Conservation (phyloP, 257 asterid species). For the Striga asiatica region DNA sequence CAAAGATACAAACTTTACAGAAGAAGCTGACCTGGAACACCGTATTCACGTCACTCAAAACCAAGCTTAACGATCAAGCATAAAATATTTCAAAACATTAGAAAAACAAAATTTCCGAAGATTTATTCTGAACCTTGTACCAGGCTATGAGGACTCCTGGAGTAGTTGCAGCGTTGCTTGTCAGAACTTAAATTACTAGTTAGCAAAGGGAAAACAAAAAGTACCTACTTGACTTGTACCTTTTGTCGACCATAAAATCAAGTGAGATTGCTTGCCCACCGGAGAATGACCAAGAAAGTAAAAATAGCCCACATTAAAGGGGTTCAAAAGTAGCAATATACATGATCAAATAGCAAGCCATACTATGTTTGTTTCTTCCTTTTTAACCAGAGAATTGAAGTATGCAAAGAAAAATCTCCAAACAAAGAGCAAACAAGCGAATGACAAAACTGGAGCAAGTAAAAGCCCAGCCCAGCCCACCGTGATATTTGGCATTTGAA, state of each 20-base stretch:
- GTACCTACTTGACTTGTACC: conserved; percentile 93
- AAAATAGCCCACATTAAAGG: conserved; percentile 39
- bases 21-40: conserved; percentile 94
- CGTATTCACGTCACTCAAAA: conserved; percentile 61
- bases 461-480: conserved; percentile 44
- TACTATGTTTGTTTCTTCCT: conserved; percentile 3
- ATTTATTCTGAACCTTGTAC: conserved; percentile 43
- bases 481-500: conserved; percentile 43
- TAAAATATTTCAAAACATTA: no score
- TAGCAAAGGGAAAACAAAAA: conserved; percentile 33
- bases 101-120: conserved; percentile 26
- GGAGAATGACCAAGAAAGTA: conserved; percentile 49
- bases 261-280: conserved; percentile 78
- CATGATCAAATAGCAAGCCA: conserved; percentile 21
- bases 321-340: conserved; percentile 27
- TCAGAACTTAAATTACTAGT: conserved; percentile 40
- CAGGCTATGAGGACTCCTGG: conserved; percentile 43
- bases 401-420: conserved; percentile 19
- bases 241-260: conserved; percentile 63
- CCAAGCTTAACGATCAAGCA: conserved; percentile 38
- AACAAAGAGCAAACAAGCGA: conserved; percentile 35
- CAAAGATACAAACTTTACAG: conserved; percentile 35
- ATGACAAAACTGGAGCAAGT: conserved; percentile 29
- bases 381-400: conserved; percentile 17
- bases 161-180: conserved; percentile 37